Evolutionary conservation across 805 yeast species (phyloP).

Genomic region (Ogataea philodendri): DNA sequence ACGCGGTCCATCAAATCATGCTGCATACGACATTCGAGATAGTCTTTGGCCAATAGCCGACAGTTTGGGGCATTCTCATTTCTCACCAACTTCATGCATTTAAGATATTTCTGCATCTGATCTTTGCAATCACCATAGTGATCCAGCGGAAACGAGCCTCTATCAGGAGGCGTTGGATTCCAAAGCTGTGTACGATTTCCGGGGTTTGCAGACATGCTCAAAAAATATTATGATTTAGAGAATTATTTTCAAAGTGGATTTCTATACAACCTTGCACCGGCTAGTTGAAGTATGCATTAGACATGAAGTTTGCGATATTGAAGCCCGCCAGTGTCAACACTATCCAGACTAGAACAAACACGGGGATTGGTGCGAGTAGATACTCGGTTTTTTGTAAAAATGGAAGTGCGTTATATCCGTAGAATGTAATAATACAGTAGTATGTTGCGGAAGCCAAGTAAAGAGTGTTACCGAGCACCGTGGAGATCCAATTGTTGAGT

Average conservation of each 20-base stretch:
- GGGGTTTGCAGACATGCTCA: conserved; percentile 40
- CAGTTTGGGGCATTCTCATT: conserved; percentile 93
- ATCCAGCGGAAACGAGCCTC: conserved; percentile 95
- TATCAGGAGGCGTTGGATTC: conserved; percentile 90
- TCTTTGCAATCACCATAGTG: conserved; percentile 80
- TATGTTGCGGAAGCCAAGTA: conserved; percentile 73
- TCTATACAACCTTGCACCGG: conserved; percentile 17
- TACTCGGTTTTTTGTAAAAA: conserved; percentile 62
- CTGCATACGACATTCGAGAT: conserved; percentile 87
- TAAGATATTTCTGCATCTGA: conserved; percentile 70
- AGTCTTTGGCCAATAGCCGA: conserved; percentile 75
- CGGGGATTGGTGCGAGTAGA: conserved; percentile 61
- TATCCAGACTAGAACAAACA: conserved; percentile 56
- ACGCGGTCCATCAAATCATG: conserved; percentile 43
- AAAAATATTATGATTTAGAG: neutral
- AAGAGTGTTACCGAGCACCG: conserved; percentile 73
- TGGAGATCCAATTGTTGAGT: conserved; percentile 61
- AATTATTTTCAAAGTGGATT: conserved; percentile 2
- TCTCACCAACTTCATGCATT: conserved; percentile 72
- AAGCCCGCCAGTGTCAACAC: conserved; percentile 60
- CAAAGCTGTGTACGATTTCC: conserved; percentile 48
- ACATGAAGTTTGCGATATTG: conserved; percentile 70
- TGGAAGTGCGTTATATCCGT: conserved; percentile 82
- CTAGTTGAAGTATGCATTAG: conserved; percentile 35
- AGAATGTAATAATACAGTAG: conserved; percentile 76